A percentile compares a stretch with the other conserved stretches of the same genome.
Evolutionary conservation across 2,329 filamentous ascomycete species (phyloP).

Genomic region (Trematosphaeria pertusa): DNA sequence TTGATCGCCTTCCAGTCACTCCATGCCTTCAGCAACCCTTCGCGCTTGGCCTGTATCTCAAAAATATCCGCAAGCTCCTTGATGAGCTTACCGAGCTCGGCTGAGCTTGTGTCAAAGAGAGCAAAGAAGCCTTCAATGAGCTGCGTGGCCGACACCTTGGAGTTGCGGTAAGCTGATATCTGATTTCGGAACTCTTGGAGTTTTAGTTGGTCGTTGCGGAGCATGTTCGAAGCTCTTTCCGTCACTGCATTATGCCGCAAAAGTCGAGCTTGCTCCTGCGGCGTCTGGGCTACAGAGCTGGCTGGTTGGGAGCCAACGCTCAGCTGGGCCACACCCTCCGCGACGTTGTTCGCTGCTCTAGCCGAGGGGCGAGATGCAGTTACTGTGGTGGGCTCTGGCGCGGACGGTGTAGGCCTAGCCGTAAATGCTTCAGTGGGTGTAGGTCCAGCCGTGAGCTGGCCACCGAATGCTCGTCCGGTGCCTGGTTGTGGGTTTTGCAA

Average conservation of each 20-base stretch:
- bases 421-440: slow-evolving; percentile 52
- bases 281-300: slow-evolving; percentile 53
- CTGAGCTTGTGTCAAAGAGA: slow-evolving; percentile 81
- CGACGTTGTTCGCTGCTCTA: slow-evolving; percentile 21
- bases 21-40: slow-evolving; percentile 81
- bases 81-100: slow-evolving; percentile 84
- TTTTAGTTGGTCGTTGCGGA: slow-evolving; percentile 78
- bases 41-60: slow-evolving; percentile 78
- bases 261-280: slow-evolving; percentile 81
- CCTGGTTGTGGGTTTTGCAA: slow-evolving; percentile 87
- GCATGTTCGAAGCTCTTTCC: slow-evolving; percentile 80
- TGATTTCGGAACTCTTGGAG: slow-evolving; percentile 77
- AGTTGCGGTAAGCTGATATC: slow-evolving; percentile 79
- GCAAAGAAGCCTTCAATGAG: slow-evolving; percentile 88
- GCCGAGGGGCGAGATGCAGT: slow-evolving; percentile 45
- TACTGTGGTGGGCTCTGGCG: slow-evolving; percentile 46
- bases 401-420: slow-evolving; percentile 54
- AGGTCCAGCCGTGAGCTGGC: slow-evolving; percentile 69
- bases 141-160: slow-evolving; percentile 72
- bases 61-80: slow-evolving; percentile 93
- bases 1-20: slow-evolving; percentile 96
- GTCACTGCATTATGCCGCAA: slow-evolving; percentile 84
- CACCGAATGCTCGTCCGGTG: slow-evolving; percentile 81
- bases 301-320: slow-evolving; percentile 42
- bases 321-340: slow-evolving; percentile 28